phyloP scores from a whole-genome alignment of 2,329 filamentous ascomycete species.

The Pseudogymnoascus destructans region DNA sequence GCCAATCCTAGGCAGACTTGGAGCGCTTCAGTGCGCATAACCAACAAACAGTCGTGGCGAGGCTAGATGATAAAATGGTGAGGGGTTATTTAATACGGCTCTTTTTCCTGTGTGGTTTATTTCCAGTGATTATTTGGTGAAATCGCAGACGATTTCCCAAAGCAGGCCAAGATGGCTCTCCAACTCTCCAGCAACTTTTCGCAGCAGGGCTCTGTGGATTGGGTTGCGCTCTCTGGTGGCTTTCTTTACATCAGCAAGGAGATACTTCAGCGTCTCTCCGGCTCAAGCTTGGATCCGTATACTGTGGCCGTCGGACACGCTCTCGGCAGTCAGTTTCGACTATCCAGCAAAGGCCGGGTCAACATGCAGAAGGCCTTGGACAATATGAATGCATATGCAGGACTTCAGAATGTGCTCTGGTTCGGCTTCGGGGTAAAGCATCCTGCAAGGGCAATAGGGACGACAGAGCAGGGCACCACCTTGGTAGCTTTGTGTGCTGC shows the following conservation, averaged over 20 bases:
- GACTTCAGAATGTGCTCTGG: background rate
- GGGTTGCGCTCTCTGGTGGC: background rate
- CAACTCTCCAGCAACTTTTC: background rate
- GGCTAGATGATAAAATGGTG: background rate
- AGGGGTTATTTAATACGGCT: background rate
- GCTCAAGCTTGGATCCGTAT: background rate
- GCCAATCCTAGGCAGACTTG: background rate
- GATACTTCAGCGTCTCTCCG: background rate
- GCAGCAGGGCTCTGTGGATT: background rate
- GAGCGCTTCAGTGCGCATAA: background rate
- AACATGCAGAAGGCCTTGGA: background rate
- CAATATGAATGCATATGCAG: background rate
- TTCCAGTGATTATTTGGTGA: background rate
- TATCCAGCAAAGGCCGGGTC: background rate
- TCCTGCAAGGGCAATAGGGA: background rate
- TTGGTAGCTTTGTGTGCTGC: background rate
- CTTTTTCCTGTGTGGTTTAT: background rate
- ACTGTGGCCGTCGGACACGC: background rate
- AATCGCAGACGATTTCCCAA: background rate
- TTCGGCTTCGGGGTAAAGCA: background rate
- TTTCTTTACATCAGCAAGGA: background rate
- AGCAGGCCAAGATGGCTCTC: background rate
- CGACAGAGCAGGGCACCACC: background rate
- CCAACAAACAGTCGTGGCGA: background rate
- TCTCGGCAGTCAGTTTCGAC: background rate